Evolutionary conservation across 2,329 filamentous ascomycete genomes (phyloP).

Genomic region (Achaetomium macrosporum): DNA sequence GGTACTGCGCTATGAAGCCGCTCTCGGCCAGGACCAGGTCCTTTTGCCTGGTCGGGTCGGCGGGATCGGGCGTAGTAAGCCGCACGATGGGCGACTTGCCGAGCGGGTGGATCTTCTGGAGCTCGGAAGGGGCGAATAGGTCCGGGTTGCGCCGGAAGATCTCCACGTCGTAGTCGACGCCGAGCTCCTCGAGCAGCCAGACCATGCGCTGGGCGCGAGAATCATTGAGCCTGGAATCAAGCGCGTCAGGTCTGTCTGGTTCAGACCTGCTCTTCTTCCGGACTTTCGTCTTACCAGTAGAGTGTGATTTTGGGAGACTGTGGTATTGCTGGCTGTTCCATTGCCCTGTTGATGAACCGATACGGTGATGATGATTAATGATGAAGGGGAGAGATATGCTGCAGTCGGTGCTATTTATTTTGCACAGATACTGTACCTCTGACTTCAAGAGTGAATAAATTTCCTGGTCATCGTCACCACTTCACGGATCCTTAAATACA

Average conservation of each 20-base stretch:
- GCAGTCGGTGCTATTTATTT: no score
- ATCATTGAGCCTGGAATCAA: constrained; percentile 60
- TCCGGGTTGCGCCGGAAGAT: constrained; percentile 60
- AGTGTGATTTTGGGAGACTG: background rate
- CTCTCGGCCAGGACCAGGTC: constrained; percentile 69
- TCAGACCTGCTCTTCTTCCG: background rate
- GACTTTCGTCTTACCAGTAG: constrained; percentile 3
- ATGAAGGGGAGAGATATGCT: no score
- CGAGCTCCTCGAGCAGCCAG: constrained; percentile 78
- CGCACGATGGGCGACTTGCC: constrained; percentile 76
- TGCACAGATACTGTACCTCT: no score
- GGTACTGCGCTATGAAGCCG: constrained; percentile 71
- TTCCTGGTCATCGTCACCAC: no score
- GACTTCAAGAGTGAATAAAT: no score
- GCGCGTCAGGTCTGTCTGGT: background rate
- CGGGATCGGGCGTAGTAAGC: constrained; percentile 35
- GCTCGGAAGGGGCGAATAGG: constrained; percentile 60
- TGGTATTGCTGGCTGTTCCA: no score
- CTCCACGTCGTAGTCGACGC: constrained; percentile 69
- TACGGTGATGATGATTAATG: no score
- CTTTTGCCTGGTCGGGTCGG: constrained; percentile 29
- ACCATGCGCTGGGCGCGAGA: constrained; percentile 75
- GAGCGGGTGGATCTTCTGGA: constrained; percentile 71
- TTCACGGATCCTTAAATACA: no score
- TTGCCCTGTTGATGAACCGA: no score